Evolutionary conservation across 192 early-diverging fungal genomes (phyloP).

Genomic region (Coemansia sp.): DNA sequence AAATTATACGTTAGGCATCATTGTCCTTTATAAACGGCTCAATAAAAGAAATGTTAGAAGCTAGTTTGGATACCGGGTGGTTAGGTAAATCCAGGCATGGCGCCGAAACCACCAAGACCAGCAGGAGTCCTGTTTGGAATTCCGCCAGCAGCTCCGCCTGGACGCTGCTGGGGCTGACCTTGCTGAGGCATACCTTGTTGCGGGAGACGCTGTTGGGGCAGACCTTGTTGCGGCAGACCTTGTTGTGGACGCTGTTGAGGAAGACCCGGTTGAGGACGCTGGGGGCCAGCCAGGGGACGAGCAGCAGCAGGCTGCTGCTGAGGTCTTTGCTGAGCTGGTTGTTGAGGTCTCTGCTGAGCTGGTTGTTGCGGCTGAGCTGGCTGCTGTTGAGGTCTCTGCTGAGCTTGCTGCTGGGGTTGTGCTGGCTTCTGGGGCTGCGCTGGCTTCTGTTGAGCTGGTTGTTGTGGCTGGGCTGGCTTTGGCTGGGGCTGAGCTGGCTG

Average conservation of each 20-base stretch:
- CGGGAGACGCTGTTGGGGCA: slow-evolving; percentile 16
- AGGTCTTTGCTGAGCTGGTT: background rate
- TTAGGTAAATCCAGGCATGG: slow-evolving; percentile 18
- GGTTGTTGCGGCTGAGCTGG: too few species aligned
- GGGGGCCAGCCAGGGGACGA: too few species aligned
- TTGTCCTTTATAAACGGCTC: too few species aligned
- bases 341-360: too few species aligned
- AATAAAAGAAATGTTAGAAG: slow-evolving; percentile 4
- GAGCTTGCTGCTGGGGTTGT: background rate
- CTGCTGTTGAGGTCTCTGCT: background rate
- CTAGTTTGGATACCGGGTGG: background rate
- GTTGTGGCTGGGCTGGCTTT: slow-evolving; percentile 9
- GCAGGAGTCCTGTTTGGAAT: slow-evolving; percentile 10
- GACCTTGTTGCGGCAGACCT: background rate
- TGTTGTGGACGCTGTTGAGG: slow-evolving; percentile 9
- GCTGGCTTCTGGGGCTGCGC: too few species aligned
- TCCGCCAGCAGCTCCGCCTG: slow-evolving; percentile 8
- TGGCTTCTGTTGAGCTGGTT: background rate
- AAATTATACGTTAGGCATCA: too few species aligned
- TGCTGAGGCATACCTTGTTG: slow-evolving; percentile 5
- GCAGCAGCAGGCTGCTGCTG: too few species aligned
- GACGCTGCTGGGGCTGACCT: slow-evolving; percentile 1
- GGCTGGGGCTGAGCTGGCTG: slow-evolving; percentile 18
- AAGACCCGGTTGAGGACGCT: slow-evolving; percentile 1
- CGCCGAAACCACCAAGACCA: slow-evolving; percentile 13